Conservation (phyloP, 441 rosid genomes). For the Adansonia madagascariensis region DNA sequence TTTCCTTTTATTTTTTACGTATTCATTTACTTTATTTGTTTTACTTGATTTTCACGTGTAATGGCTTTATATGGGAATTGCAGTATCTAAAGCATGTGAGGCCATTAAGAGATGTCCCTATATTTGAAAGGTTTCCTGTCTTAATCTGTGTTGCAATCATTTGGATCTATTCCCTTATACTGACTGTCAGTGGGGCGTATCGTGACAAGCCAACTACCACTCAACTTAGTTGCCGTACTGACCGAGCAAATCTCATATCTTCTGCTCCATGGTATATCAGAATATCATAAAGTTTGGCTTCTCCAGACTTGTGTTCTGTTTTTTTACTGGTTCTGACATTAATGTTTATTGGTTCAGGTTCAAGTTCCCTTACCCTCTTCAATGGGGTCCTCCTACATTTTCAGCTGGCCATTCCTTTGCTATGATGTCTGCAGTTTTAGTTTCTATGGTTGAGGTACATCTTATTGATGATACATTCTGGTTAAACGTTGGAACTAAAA, state of each 20-base stretch:
- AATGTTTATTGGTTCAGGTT: constrained; percentile 46
- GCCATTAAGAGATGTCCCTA: constrained; percentile 58
- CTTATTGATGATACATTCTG: not conserved
- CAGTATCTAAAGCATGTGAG: constrained; percentile 93
- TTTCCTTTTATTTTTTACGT: not conserved
- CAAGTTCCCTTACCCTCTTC: constrained; percentile 76
- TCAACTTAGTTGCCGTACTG: constrained; percentile 67
- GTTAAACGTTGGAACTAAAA: not conserved
- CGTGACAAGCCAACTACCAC: constrained; percentile 47
- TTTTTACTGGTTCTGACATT: constrained; percentile 14
- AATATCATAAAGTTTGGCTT: not conserved
- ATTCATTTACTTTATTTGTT: not conserved
- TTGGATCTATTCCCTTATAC: constrained; percentile 65
- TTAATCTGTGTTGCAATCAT: constrained; percentile 58
- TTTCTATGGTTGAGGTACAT: constrained; percentile 72
- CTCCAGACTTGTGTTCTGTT: constrained; percentile 1
- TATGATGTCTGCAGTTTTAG: constrained; percentile 77
- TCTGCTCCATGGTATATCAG: constrained; percentile 70
- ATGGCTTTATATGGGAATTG: constrained; percentile 32
- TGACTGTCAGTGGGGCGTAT: constrained; percentile 74
- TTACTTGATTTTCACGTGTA: constrained; percentile 8
- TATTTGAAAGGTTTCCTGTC: constrained; percentile 67
- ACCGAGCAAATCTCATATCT: constrained; percentile 68
- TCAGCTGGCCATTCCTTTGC: constrained; percentile 75
- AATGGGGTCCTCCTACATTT: constrained; percentile 86